phyloP scores from a whole-genome alignment of 2,329 filamentous ascomycete species.

The Fusarium keratoplasticum region DNA sequence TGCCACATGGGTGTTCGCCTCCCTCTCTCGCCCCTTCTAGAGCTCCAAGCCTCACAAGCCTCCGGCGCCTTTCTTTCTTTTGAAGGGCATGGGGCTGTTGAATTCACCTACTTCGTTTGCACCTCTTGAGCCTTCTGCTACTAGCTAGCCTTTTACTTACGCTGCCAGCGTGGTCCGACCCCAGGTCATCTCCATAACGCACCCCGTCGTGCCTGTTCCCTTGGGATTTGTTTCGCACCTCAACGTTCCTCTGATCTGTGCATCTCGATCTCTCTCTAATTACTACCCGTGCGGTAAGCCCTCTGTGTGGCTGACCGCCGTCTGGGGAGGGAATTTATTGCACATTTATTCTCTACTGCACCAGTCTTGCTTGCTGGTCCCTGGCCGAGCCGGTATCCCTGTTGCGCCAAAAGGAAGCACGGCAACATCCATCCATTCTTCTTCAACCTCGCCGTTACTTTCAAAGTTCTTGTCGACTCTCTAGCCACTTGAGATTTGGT shows the following conservation, averaged over 20 bases:
- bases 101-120: slow-evolving; percentile 28
- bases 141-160: slow-evolving; percentile 19
- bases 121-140: slow-evolving; percentile 12
- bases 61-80: slow-evolving; percentile 25
- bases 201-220: slow-evolving; percentile 2
- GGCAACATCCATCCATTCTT: slow-evolving; percentile 5
- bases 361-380: slow-evolving; percentile 9
- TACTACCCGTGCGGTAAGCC: slow-evolving; percentile 16
- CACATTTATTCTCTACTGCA: slow-evolving; percentile 15
- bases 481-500: slow-evolving; percentile 11
- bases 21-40: slow-evolving; percentile 23
- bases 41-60: slow-evolving; percentile 27
- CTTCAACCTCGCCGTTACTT: slow-evolving; percentile 19
- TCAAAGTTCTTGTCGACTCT: slow-evolving; percentile 13
- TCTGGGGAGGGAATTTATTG: slow-evolving; percentile 15
- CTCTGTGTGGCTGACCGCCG: slow-evolving; percentile 27
- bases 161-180: slow-evolving; percentile 8
- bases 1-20: slow-evolving; percentile 30
- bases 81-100: slow-evolving; percentile 24
- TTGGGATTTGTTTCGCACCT: background rate
- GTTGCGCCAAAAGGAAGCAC: slow-evolving; percentile 37
- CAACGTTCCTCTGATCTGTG: background rate
- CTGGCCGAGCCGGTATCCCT: slow-evolving; percentile 34
- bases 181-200: background rate
- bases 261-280: background rate